Conservation (phyloP, 257 asterid genomes). For the Solanum paucissectum region DNA sequence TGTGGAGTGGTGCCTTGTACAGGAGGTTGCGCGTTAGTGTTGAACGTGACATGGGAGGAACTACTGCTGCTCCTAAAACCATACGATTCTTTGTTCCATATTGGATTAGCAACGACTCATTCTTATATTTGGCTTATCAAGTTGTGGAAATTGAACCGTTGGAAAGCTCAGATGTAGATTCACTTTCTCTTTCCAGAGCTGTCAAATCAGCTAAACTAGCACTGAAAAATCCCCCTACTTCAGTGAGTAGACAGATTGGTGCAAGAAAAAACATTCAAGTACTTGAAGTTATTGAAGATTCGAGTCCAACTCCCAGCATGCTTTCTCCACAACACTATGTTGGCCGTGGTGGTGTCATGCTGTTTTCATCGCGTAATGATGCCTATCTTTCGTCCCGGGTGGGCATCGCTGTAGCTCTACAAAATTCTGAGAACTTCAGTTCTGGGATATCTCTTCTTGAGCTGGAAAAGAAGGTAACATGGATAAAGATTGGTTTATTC, state of each 20-base stretch:
- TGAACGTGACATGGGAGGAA: conserved; percentile 94
- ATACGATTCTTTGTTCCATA: conserved; percentile 95
- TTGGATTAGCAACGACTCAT: conserved; percentile 81
- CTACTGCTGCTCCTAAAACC: conserved; percentile 88
- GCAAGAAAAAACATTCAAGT: conserved; percentile 63
- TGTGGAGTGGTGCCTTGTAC: conserved; percentile 1
- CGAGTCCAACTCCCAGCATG: conserved; percentile 89
- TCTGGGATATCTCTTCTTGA: conserved; percentile 92
- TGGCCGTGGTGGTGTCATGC: conserved; percentile 88
- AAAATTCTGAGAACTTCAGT: conserved; percentile 64
- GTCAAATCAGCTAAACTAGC: conserved; percentile 75
- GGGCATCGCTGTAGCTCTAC: conserved; percentile 87
- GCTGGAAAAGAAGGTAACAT: conserved; percentile 90
- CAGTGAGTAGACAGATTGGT: conserved; percentile 44
- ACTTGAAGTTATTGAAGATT: conserved; percentile 84
- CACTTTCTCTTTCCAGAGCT: conserved; percentile 37
- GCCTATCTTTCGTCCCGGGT: conserved; percentile 83
- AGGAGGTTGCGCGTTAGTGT: conserved; percentile 94
- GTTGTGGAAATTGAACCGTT: conserved; percentile 90
- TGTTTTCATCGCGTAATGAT: conserved; percentile 92
- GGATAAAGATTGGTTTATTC: conserved; percentile 1
- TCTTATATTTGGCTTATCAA: conserved; percentile 68
- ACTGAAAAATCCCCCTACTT: conserved; percentile 41
- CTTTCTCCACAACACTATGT: conserved; percentile 96
- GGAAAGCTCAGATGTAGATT: conserved; percentile 59